Evolutionary conservation across 139 green algal species (phyloP), one percentile per base, ranked within the genome.

Genomic region (Chlorella ohadii): DNA sequence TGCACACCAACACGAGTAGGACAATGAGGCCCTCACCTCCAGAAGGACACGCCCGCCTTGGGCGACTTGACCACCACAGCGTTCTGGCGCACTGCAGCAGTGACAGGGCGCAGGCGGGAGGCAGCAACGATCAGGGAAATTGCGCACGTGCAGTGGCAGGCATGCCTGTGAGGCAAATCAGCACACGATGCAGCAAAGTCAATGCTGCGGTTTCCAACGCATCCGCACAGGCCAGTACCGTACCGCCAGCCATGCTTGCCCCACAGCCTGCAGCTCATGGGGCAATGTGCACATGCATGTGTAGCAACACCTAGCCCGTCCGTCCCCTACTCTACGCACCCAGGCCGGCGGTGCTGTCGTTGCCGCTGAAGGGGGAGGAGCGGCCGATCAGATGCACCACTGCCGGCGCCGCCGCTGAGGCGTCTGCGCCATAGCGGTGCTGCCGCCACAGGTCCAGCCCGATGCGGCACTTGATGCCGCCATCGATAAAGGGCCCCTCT

Each of bases 341-440:
- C 41, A 81, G 84, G 28, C 63, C 68, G 11, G 71, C 80, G 4
- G 93, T 84, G 78, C 92, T 91, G 80, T 98, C 95, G 17, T 79
- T 79, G 61, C 95, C 95, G 84, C 87, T 94, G 81, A 98, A 97
- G 3, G 91, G 91, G 0, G 92, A 96, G 82, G 88, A 94, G 16
- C 95, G 87, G 11, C 85, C 67, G 72, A 98, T 96, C 27, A 98
- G 84, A 78, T 98, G 95, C 55, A 98, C 92, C n/a, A 98, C 85
- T 13, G 92, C 94, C 6, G 90, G 89, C 0, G 89, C 91, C n/a
- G 68, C 61, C 38, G 72, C 31, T 44, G 23, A 47, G 19, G 31
- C 64, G 57, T 70, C 76, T 34, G 51, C 78, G 63, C 28, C 64
- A 36, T 81, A 59, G 20, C 83, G 81, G 4, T 88, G 79, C 41